Base-by-base conservation (phyloP, 768 basidiomycete genomes). In the Kwoniella sp. region DNA sequence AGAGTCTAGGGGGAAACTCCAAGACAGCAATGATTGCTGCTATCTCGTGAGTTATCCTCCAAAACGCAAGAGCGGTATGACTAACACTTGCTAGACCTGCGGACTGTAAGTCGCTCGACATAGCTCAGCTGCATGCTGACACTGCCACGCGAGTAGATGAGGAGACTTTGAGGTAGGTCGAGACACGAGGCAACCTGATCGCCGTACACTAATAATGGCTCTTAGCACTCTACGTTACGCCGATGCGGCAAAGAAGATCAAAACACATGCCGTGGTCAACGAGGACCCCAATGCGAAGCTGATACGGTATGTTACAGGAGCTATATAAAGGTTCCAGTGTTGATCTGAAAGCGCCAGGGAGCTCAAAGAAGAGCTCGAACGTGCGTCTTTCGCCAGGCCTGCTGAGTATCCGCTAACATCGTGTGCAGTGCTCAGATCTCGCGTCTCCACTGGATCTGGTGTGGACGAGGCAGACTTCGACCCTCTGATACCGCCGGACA, bases 201-300 rank as follows among this genome's bases (percentile, higher is more conserved):
- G 10, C 27, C 11, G 5, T 41, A 46, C 28, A 65, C n/a, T n/a
- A n/a, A n/a, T n/a, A n/a, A n/a, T n/a, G n/a, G n/a, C n/a, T n/a
- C n/a, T n/a, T n/a, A n/a, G 89, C 76, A 98, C 93, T 2, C 78
- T 99, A 53, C 87, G 95, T 5, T 98, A 99, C 76, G 95, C 95
- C 63, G 91, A 95, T 79, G 89, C 78, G 53, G 92, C 93, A 28
- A 99, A 99, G 85, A 93, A 93, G 84, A 99, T 99, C 77, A 96
- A 92, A 84, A 99, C 96, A 77, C 93, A 96, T 78, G 93, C 95
- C 14, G 84, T 98, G 53, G 88, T 99, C 60, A 99, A 99, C 77
- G 95, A 99, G 78, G 95, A 99, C 81, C 95, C 95, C 27, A 99
- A 96, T 67, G 93, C 93, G 70, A 96, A 90, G 78, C 86, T 99